Conservation (phyloP, 2,329 filamentous ascomycete species). For the Cordyceps militaris region DNA sequence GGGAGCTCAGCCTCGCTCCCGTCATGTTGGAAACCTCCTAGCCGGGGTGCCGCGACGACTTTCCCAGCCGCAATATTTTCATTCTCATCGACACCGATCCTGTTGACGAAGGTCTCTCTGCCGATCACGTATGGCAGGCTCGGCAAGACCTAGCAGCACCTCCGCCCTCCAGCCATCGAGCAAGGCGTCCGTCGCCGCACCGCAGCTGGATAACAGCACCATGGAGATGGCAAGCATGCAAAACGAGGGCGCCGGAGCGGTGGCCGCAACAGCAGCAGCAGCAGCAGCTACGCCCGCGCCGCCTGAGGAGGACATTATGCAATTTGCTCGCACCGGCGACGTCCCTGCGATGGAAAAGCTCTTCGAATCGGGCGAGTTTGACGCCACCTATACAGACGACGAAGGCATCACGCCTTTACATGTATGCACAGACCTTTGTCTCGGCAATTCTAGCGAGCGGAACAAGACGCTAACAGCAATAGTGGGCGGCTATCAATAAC, state of each 20-base stretch:
- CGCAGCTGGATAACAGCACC: conserved; percentile 47
- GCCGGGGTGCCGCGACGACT: not conserved
- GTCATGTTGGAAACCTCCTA: conserved; percentile 2
- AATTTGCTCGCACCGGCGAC: conserved; percentile 83
- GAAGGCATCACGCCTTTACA: conserved; percentile 95
- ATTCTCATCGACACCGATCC: not conserved
- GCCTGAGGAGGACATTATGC: conserved; percentile 81
- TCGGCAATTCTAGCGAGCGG: not conserved
- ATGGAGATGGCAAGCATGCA: conserved; percentile 48
- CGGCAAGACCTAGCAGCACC: conserved; percentile 26
- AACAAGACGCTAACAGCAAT: conserved; percentile 15
- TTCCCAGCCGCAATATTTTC: not conserved
- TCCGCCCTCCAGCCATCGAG: conserved; percentile 43
- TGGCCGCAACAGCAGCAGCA: too few relatives aligned
- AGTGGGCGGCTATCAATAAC: conserved; percentile 99
- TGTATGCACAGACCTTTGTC: conserved; percentile 46
- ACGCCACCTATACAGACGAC: conserved; percentile 76
- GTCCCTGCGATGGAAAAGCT: conserved; percentile 80
- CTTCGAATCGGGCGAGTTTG: conserved; percentile 74
- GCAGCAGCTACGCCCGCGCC: conserved; percentile 13
- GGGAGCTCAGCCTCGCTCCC: conserved; percentile 7
- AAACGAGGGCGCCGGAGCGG: conserved; percentile 28
- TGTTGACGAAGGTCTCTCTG: not conserved
- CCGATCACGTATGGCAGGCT: conserved; percentile 34
- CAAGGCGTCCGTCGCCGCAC: conserved; percentile 46